Evolutionary conservation across 2,329 filamentous ascomycete species (phyloP).

Genomic region (Periglandula ipomoeae): DNA sequence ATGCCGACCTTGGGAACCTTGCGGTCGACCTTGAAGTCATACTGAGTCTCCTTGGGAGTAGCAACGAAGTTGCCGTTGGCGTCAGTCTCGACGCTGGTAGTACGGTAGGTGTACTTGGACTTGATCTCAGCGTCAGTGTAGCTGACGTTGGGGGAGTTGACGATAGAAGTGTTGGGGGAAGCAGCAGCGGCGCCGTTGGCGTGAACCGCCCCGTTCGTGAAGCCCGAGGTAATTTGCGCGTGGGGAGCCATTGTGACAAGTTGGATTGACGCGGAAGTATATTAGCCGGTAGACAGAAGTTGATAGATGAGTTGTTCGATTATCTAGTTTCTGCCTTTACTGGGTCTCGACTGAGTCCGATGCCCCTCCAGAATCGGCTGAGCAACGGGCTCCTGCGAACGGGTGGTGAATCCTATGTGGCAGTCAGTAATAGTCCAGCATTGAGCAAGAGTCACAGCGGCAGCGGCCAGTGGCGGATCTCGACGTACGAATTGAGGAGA

Average conservation of each 20-base stretch:
- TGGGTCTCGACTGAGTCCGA: conserved; percentile 54
- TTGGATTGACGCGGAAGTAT: conserved; percentile 18
- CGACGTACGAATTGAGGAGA: conserved; percentile 84
- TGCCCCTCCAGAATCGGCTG: conserved; percentile 77
- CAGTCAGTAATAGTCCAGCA: background rate
- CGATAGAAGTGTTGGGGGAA: conserved; percentile 63
- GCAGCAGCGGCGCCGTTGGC: conserved; percentile 37
- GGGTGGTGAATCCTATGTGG: conserved; percentile 73
- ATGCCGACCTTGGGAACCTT: conserved; percentile 87
- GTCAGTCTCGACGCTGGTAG: conserved; percentile 68
- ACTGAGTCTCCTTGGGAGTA: conserved; percentile 77
- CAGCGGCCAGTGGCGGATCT: background rate
- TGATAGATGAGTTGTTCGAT: conserved; percentile 3
- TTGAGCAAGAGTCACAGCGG: no score
- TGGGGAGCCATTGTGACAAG: conserved; percentile 78
- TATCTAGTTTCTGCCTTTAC: conserved; percentile 35
- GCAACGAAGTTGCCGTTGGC: conserved; percentile 71
- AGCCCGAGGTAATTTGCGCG: conserved; percentile 53
- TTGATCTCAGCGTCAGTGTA: conserved; percentile 85
- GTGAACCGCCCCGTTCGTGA: conserved; percentile 52
- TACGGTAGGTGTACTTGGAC: conserved; percentile 94
- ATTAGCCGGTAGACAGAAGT: conserved; percentile 7
- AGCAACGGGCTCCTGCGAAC: conserved; percentile 93
- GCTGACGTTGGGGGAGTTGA: conserved; percentile 83
- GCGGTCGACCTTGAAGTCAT: conserved; percentile 96